Evolutionary conservation across 257 asterid genomes (phyloP).

Genomic region (Henckelia pumila): DNA sequence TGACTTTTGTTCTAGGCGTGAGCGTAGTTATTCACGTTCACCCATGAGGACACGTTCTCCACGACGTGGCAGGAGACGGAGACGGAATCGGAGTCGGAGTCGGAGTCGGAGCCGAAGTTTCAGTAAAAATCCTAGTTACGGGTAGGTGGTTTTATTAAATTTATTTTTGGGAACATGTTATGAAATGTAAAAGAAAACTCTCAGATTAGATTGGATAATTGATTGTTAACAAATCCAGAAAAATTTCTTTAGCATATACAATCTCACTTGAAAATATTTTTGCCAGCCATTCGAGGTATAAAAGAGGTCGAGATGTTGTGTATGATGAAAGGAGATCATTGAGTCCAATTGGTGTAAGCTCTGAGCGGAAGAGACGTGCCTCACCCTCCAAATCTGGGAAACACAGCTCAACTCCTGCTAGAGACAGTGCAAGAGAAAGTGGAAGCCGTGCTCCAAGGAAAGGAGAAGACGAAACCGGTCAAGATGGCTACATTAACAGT

Average conservation of each 20-base stretch:
- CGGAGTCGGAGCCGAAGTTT: not conserved
- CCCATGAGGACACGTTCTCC: conserved; percentile 29
- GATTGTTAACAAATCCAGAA: too few species aligned
- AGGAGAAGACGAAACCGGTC: not conserved
- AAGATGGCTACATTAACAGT: not conserved
- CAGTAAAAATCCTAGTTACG: not conserved
- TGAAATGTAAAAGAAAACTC: too few species aligned
- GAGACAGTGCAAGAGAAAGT: not conserved
- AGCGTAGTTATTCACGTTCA: conserved; percentile 59
- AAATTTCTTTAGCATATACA: not conserved
- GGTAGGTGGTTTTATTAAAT: not conserved
- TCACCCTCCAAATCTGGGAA: not conserved
- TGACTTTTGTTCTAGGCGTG: conserved; percentile 37
- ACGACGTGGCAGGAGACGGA: not conserved
- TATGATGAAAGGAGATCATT: not conserved
- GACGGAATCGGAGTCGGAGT: too few species aligned
- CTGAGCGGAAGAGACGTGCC: not conserved
- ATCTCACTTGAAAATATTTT: not conserved
- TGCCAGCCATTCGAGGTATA: not conserved
- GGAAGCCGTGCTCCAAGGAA: not conserved
- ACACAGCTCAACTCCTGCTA: not conserved
- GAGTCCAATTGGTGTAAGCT: not conserved
- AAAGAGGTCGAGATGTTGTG: not conserved
- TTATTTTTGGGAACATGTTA: not conserved
- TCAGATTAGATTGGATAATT: not conserved